Evolutionary conservation across 306 rosid species (phyloP), one percentile per base, ranked within the genome.

Genomic region (Cercis canadensis): DNA sequence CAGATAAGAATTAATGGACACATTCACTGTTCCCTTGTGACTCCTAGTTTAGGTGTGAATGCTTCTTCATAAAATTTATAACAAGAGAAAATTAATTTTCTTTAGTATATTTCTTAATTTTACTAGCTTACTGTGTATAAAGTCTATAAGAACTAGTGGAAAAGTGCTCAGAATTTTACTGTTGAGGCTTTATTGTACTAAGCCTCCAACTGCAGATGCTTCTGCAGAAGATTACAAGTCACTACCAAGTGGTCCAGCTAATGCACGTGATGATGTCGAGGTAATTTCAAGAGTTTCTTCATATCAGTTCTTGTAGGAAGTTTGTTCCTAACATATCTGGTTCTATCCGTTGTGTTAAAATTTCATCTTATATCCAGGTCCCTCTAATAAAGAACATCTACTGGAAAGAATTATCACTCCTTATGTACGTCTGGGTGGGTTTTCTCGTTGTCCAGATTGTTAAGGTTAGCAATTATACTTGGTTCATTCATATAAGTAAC

Each of bases 381-480:
- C 71, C 92, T 56, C 13, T 79, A 19, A 1, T 80, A 14, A 70
- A 71, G 75, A 90, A 81, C 86, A 83, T 84, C 46, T 55, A 67
- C 33, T 90, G 92, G 97, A 90, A 90, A 70, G 97, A 90, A 78
- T 24, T 81, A 72, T 49, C 55, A 67, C 57, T 86, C 62, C 94
- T 90, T 62, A 16, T 84, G 67, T 90, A 74, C 72, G 97, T 90
- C 37, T 90, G 97, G 97, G 84, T 88, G 56, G 94, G 84, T 65
- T 90, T 88, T 73, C 94, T 90, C 29, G 37, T 76, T 77, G 84
- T 90, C 60, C 97, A 90, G 88, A 82, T 90, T 59, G 70, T 86
- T n/a, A 90, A 90, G 90, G 97, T 87, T 67, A 80, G 57, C 44
- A 50, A 13, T 57, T 40, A 51, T 11, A 55, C 32, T 79, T 57